phyloP scores from a whole-genome alignment of 768 basidiomycete genomes.

The Naganishia antarctica region DNA sequence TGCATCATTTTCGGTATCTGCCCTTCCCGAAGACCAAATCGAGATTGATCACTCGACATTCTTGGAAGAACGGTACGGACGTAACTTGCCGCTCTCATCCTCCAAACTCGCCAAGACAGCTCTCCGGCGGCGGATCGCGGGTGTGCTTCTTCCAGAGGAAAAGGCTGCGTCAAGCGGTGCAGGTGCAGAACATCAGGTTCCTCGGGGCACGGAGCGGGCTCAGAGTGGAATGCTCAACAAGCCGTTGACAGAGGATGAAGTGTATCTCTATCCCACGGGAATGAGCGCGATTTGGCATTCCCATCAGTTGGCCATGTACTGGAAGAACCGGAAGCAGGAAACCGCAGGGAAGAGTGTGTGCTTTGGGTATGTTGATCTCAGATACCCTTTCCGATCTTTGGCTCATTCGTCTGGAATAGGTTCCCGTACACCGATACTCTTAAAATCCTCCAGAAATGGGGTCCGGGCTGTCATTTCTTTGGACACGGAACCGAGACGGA shows the following conservation, averaged over 20 bases:
- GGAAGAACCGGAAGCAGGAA: conserved; percentile 51
- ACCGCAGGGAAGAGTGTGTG: conserved; percentile 73
- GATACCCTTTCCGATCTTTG: background rate
- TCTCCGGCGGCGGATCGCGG: conserved; percentile 80
- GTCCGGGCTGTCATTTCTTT: conserved; percentile 83
- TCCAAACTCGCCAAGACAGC: conserved; percentile 79
- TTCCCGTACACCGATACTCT: conserved; percentile 95
- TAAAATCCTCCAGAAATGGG: conserved; percentile 92
- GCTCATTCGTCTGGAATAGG: conserved; percentile 50
- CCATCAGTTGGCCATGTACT: conserved; percentile 62
- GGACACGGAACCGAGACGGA: conserved; percentile 73
- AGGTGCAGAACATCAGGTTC: conserved; percentile 25
- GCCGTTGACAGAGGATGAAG: conserved; percentile 77
- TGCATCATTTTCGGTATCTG: conserved; percentile 23
- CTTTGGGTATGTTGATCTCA: conserved; percentile 68
- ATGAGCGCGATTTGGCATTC: conserved; percentile 95
- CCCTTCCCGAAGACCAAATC: conserved; percentile 52
- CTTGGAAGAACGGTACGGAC: conserved; percentile 89
- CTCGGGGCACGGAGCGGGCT: conserved; percentile 32
- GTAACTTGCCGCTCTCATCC: conserved; percentile 71
- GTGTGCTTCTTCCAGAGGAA: conserved; percentile 66
- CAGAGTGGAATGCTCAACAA: conserved; percentile 67
- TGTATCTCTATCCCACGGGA: conserved; percentile 78
- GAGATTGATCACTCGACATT: conserved; percentile 65
- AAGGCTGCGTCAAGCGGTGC: conserved; percentile 47